These are phyloP conservation scores for Diplodia sapinea DNA, from an alignment of 2,329 filamentous ascomycete species.

Conservation along the genomic window DNA sequence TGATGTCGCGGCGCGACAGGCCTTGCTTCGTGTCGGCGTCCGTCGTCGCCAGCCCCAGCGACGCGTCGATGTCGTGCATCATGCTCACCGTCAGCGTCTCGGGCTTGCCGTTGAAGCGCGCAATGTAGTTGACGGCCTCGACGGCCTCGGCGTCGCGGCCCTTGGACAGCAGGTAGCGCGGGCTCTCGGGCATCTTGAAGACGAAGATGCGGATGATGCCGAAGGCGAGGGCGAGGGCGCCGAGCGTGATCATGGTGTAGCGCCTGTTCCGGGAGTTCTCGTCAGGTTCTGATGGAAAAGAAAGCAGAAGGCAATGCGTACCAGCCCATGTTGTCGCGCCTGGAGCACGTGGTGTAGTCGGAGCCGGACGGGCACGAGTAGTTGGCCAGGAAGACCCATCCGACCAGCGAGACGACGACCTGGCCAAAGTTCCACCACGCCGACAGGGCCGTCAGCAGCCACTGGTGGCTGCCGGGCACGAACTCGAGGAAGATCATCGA, in stretches of 20 bases:
- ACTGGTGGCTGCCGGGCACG: constrained; percentile 64
- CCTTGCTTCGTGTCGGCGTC: constrained; percentile 28
- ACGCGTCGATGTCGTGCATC: constrained; percentile 42
- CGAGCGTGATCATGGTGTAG: constrained; percentile 42
- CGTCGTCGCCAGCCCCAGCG: neutral
- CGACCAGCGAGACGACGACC: constrained; percentile 55
- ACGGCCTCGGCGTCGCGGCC: constrained; percentile 57
- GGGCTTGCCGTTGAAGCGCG: constrained; percentile 40
- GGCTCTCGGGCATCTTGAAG: constrained; percentile 58
- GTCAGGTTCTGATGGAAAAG: too few relatives aligned
- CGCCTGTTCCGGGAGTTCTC: constrained; percentile 15
- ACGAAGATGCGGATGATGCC: constrained; percentile 54
- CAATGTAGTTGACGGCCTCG: constrained; percentile 56
- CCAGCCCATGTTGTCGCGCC: constrained; percentile 57
- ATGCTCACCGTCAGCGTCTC: constrained; percentile 42
- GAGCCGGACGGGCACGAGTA: constrained; percentile 44
- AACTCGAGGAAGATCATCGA: constrained; percentile 70
- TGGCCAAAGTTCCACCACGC: constrained; percentile 67
- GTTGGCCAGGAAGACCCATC: constrained; percentile 55
- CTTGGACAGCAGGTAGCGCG: constrained; percentile 54
- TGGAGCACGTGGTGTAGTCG: constrained; percentile 46
- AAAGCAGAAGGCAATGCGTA: constrained; percentile 24
- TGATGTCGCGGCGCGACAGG: constrained; percentile 38
- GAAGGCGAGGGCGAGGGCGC: constrained; percentile 52
- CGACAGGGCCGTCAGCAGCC: constrained; percentile 64